phyloP scores from a whole-genome alignment of 2,329 filamentous ascomycete species.

The Tolypocladium album region DNA sequence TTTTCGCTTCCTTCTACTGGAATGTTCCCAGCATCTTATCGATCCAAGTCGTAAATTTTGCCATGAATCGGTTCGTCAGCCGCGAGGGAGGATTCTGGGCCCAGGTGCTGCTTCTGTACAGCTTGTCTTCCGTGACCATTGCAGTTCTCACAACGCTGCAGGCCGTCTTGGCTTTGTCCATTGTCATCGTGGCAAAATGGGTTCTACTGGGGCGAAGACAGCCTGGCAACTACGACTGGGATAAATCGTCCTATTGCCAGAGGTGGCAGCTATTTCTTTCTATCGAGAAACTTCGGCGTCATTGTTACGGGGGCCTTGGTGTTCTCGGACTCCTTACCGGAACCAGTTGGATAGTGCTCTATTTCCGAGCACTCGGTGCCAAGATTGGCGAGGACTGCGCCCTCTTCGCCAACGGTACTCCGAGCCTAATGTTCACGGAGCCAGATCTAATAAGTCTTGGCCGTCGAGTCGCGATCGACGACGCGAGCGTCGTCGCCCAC shows the following conservation, averaged over 20 bases:
- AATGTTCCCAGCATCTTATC: constrained; percentile 35
- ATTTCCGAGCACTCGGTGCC: constrained; percentile 43
- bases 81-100: constrained; percentile 14
- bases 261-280: constrained; percentile 45
- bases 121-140: constrained; percentile 27
- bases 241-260: constrained; percentile 44
- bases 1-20: constrained; percentile 40
- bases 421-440: constrained; percentile 44
- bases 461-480: constrained; percentile 41
- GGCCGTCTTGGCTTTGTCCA: constrained; percentile 27
- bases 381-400: constrained; percentile 43
- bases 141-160: constrained; percentile 30
- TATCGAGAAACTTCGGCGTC: constrained; percentile 37
- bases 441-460: constrained; percentile 44
- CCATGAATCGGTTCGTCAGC: constrained; percentile 14
- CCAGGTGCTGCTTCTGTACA: constrained; percentile 26
- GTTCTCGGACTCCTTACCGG: constrained; percentile 42
- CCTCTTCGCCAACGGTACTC: constrained; percentile 40
- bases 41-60: constrained; percentile 31
- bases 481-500: constrained; percentile 44
- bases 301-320: constrained; percentile 38
- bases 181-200: constrained; percentile 41
- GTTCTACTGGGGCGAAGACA: constrained; percentile 35
- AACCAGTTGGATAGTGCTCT: constrained; percentile 38
- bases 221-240: constrained; percentile 47